Percentiles rank a stretch among this genome's conserved stretches.
Conservation (phyloP, 805 yeast genomes). For the Nematodospora valgi region DNA sequence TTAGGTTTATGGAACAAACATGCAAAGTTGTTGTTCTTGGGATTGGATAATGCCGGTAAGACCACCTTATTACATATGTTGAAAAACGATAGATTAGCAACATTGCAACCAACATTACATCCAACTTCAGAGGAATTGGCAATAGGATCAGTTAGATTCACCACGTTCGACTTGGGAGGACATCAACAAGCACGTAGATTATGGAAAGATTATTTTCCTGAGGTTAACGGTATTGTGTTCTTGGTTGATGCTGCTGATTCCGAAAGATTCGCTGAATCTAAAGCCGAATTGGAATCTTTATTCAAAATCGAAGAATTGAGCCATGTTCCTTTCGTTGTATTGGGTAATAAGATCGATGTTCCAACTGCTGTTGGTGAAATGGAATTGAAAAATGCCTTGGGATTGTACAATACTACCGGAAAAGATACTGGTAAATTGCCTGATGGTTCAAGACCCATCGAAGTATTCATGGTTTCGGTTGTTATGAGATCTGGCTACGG, state of each 20-base stretch:
- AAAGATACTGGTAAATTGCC: conserved; percentile 64
- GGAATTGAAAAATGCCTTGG: conserved; percentile 87
- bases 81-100: conserved; percentile 93
- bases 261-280: conserved; percentile 91
- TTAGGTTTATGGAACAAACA: conserved; percentile 49
- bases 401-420: conserved; percentile 83
- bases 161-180: conserved; percentile 98
- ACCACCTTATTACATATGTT: conserved; percentile 47
- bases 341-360: conserved; percentile 96
- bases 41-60: conserved; percentile 47
- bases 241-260: conserved; percentile 97
- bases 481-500: conserved; percentile 99
- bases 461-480: conserved; percentile 95
- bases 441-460: conserved; percentile 83
- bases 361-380: conserved; percentile 93
- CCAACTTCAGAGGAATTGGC: conserved; percentile 98
- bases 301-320: conserved; percentile 89
- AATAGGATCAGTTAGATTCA: conserved; percentile 93
- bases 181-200: conserved; percentile 98
- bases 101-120: conserved; percentile 95
- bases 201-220: conserved; percentile 99
- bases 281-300: conserved; percentile 90
- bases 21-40: conserved; percentile 45
- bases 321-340: conserved; percentile 84
- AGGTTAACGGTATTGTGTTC: conserved; percentile 95